Base-by-base conservation (phyloP, 495 filamentous ascomycete species). In the Aspergillus ellipticus region DNA sequence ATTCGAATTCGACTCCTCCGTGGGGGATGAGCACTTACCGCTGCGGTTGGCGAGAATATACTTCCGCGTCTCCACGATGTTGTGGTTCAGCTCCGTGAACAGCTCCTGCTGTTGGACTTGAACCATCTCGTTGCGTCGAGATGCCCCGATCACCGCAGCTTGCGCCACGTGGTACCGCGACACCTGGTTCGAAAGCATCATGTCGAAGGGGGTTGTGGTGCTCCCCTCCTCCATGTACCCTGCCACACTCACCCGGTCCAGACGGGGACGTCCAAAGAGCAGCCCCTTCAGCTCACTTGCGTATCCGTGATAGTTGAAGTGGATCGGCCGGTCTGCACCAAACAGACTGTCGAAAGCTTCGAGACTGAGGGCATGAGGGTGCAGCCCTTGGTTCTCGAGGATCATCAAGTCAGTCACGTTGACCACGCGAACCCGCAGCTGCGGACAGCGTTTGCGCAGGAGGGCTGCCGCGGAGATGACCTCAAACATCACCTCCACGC, bases 341-440 rank as follows among this genome's bases (percentile, higher is more conserved):
- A 90, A 88, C 9, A 90, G 64, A 1, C 75, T 69, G 26, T 78
- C 67, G 53, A 88, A 89, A 0, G 66, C 76, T n/a, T 77, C 71
- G 16, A 67, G 63, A 7, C 66, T 68, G 46, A 89, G 64, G 10
- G 83, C 74, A 57, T 90, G 87, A 8, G 86, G 87, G 60, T 90
- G 87, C 1, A 62, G 46, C 2, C 79, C 80, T 55, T 85, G 78
- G 5, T 77, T 77, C 6, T 77, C 76, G 4, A 90, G 76, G 20
- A 88, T 82, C 81, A 90, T 82, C 42, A 89, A 66, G 56, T 89
- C 88, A 0, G 84, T 88, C n/a, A 90, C 86, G 56, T 90, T 90
- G 54, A 89, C 68, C 15, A 89, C 84, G 6, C 87, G 79, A 0
- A 89, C 74, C 13, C 79, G 73, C 2, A 90, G 68, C 7, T 72